Evolutionary conservation across 768 basidiomycete species (phyloP).

Genomic region (Goffeauzyma gilvescens): DNA sequence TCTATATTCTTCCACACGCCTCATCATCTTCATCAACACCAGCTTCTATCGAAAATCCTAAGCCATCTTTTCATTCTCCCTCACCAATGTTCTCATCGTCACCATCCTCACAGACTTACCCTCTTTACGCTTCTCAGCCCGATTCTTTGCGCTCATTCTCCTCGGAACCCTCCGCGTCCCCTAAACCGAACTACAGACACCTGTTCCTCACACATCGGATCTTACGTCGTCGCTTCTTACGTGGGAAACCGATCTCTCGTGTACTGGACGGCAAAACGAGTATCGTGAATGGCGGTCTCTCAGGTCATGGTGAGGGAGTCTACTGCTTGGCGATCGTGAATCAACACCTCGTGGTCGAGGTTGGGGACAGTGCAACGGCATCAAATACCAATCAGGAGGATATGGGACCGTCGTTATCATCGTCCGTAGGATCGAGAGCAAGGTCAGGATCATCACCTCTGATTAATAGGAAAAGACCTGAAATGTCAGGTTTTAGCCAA

Average conservation of each 20-base stretch:
- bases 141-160: no score
- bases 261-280: conserved; percentile 21
- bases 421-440: no score
- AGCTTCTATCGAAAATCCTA: background rate
- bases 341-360: conserved; percentile 17
- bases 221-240: conserved; percentile 11
- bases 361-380: no score
- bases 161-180: conserved; percentile 15
- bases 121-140: conserved; percentile 8
- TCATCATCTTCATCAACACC: no score
- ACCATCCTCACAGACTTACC: background rate
- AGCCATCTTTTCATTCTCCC: background rate
- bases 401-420: no score
- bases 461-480: background rate
- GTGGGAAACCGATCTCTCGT: conserved; percentile 1
- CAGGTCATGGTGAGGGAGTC: conserved; percentile 25
- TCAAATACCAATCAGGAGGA: no score
- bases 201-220: conserved; percentile 19
- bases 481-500: no score
- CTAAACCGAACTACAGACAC: conserved; percentile 26
- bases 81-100: background rate
- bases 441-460: no score
- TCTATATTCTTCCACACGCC: no score
- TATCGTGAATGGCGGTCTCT: conserved; percentile 21
- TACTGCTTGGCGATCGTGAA: conserved; percentile 23